These are phyloP conservation scores for Candida ipomoeae DNA, from an alignment of 805 yeast genomes.

Conservation along the genomic window DNA sequence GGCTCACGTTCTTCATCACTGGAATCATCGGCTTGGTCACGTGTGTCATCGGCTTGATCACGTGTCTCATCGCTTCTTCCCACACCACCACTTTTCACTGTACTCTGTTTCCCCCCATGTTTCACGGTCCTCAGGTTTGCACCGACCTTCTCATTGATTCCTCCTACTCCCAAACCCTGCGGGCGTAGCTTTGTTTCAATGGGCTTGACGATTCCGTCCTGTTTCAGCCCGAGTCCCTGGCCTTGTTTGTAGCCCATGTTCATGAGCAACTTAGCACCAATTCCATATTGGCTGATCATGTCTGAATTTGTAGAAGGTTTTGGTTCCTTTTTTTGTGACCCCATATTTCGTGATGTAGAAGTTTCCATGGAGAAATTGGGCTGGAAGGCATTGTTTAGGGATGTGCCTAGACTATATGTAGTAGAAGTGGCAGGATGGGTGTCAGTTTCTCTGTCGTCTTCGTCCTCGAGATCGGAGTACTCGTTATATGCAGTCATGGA, in stretches of 20 bases:
- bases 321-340: too few species aligned
- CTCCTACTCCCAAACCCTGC: slow-evolving; percentile 74
- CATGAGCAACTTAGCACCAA: slow-evolving; percentile 74
- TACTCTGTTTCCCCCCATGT: too few species aligned
- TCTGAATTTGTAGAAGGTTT: neutral
- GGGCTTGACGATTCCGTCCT: slow-evolving; percentile 77
- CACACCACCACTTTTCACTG: too few species aligned
- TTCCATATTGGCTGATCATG: slow-evolving; percentile 52
- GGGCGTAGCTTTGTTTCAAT: slow-evolving; percentile 67
- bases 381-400: neutral
- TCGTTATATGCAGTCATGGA: slow-evolving; percentile 6
- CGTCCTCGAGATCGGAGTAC: slow-evolving; percentile 15
- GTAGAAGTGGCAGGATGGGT: neutral
- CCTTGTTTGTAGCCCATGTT: slow-evolving; percentile 89
- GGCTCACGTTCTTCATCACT: neutral
- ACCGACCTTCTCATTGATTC: slow-evolving; percentile 35
- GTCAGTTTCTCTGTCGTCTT: slow-evolving; percentile 2
- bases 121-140: neutral
- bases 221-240: slow-evolving; percentile 71
- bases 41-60: neutral
- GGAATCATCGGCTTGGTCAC: neutral
- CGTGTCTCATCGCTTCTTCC: neutral
- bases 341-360: neutral
- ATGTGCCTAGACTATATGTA: neutral
- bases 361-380: neutral